These are phyloP conservation scores for Trichoderma simmonsii DNA, from an alignment of 2,329 filamentous ascomycete species.

Conservation along the genomic window DNA sequence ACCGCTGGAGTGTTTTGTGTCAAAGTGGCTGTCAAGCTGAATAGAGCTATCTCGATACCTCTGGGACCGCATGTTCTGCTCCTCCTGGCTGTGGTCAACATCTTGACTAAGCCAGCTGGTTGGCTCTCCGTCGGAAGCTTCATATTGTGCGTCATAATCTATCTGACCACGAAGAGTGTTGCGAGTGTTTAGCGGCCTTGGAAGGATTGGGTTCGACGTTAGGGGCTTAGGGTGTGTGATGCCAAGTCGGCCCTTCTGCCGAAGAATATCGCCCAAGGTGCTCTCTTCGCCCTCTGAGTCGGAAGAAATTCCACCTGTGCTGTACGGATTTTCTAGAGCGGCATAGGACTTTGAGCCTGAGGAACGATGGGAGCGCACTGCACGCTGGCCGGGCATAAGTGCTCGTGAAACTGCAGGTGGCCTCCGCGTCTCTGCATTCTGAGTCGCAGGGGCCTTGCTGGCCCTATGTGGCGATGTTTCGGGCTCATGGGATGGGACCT, in stretches of 20 bases:
- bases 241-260: conserved; percentile 28
- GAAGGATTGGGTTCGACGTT: conserved; percentile 45
- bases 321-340: conserved; percentile 44
- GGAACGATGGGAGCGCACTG: conserved; percentile 33
- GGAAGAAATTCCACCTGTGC: conserved; percentile 39
- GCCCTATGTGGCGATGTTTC: conserved; percentile 33
- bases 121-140: conserved; percentile 43
- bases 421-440: conserved; percentile 55
- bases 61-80: conserved; percentile 21
- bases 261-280: conserved; percentile 25
- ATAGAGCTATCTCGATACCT: conserved; percentile 44
- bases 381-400: conserved; percentile 48
- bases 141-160: conserved; percentile 37
- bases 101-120: conserved; percentile 42
- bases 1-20: conserved; percentile 58
- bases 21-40: conserved; percentile 48
- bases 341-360: conserved; percentile 43
- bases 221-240: conserved; percentile 51
- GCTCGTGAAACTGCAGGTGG: conserved; percentile 52
- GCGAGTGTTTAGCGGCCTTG: conserved; percentile 17
- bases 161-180: neutral
- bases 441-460: conserved; percentile 39
- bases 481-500: conserved; percentile 46
- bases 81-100: conserved; percentile 41
- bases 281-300: conserved; percentile 41